These are phyloP conservation scores for Saururus chinensis DNA, from an alignment of 164 flowering plant species.

Conservation along the genomic window DNA sequence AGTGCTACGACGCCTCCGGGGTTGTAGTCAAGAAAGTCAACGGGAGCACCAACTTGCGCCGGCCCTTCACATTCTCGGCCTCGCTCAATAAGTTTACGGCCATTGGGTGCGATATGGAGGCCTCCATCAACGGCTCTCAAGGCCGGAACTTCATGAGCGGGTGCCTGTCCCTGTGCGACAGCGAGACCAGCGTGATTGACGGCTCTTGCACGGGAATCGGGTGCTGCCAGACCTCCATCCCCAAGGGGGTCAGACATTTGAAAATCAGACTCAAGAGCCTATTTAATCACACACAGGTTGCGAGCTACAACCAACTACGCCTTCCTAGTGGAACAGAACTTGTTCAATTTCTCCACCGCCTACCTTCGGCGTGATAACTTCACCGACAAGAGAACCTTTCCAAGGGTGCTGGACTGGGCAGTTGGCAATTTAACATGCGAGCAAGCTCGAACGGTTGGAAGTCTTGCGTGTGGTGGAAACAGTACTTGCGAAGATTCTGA, in stretches of 20 bases:
- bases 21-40: too few relatives aligned
- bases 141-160: neutral
- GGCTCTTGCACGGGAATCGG: too few relatives aligned
- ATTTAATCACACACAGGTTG: neutral
- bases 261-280: neutral
- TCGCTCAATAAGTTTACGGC: too few relatives aligned
- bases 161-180: neutral
- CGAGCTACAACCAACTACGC: neutral
- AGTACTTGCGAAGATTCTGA: conserved; percentile 13
- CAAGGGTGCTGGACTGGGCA: conserved; percentile 36
- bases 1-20: neutral
- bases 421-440: conserved; percentile 20
- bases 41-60: too few relatives aligned
- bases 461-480: conserved; percentile 14
- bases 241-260: conserved; percentile 23
- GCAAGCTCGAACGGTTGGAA: conserved; percentile 1
- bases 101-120: too few relatives aligned
- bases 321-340: neutral
- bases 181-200: neutral
- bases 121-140: too few relatives aligned
- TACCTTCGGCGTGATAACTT: neutral
- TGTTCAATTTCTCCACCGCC: neutral
- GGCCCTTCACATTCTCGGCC: too few relatives aligned
- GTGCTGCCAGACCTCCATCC: conserved; percentile 45
- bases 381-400: neutral